These are phyloP conservation scores for Rubia tinctorum DNA, from an alignment of 305 asterid species.

Conservation along the genomic window DNA sequence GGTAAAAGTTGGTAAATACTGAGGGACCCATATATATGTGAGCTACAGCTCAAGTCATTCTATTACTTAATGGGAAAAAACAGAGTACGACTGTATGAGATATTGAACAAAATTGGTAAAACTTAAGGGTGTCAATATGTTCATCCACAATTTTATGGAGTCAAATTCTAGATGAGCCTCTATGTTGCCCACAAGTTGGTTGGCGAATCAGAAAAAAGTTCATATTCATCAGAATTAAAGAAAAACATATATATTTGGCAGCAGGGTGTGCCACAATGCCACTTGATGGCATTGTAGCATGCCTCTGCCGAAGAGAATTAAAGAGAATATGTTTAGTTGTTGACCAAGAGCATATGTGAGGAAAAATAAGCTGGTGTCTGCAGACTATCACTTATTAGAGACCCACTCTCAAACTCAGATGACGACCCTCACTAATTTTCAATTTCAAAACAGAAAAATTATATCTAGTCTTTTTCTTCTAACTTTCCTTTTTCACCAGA, in stretches of 20 bases:
- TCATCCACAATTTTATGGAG: background rate
- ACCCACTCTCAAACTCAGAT: background rate
- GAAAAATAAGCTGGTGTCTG: background rate
- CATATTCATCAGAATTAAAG: background rate
- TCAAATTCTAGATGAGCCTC: background rate
- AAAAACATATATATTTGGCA: background rate
- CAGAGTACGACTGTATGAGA: background rate
- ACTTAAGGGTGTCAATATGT: background rate
- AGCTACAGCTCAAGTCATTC: background rate
- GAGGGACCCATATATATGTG: background rate
- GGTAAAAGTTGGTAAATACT: background rate
- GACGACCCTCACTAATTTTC: background rate
- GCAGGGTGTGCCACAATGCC: background rate
- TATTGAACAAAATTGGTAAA: background rate
- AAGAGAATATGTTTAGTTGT: background rate
- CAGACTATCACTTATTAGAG: background rate
- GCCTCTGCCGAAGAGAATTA: background rate
- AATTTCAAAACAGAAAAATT: too few species aligned
- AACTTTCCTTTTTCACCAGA: too few species aligned
- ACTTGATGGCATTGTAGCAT: background rate
- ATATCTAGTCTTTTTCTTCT: too few species aligned
- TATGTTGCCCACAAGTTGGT: constrained; percentile 3
- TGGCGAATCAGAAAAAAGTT: background rate
- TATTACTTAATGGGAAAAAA: background rate
- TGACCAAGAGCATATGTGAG: background rate